Conservation (phyloP, 352 stramenopile genomes). For the Aphanomyces stellatus region DNA sequence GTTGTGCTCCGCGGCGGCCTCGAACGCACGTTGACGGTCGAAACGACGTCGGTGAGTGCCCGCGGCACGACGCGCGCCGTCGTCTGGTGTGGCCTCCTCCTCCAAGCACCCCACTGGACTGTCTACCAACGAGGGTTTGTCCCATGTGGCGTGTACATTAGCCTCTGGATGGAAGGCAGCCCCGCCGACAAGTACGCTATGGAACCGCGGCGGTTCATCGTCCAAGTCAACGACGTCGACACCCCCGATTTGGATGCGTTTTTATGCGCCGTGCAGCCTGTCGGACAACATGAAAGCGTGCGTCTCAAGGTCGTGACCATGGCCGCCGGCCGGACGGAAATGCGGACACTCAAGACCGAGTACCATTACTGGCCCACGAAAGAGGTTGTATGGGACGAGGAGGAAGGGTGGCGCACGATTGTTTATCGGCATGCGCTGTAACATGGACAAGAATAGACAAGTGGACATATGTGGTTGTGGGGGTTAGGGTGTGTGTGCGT, state of each 20-base stretch:
- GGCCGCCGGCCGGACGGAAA: slow-evolving; percentile 73
- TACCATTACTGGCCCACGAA: slow-evolving; percentile 88
- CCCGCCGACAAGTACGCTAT: slow-evolving; percentile 87
- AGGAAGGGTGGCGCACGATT: too few species aligned
- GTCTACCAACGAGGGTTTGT: slow-evolving; percentile 78
- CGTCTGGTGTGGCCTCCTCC: slow-evolving; percentile 84
- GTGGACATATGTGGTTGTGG: too few species aligned
- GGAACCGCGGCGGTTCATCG: slow-evolving; percentile 82
- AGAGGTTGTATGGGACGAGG: slow-evolving; percentile 46
- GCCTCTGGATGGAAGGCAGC: slow-evolving; percentile 84
- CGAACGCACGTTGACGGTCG: slow-evolving; percentile 49
- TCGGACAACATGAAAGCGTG: slow-evolving; percentile 73
- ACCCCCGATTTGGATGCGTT: slow-evolving; percentile 80
- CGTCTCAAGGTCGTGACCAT: slow-evolving; percentile 85
- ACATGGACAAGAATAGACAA: too few species aligned
- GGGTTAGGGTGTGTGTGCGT: too few species aligned
- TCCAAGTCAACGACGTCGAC: slow-evolving; percentile 81
- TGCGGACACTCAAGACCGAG: slow-evolving; percentile 86
- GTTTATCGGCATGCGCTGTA: too few species aligned
- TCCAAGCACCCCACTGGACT: slow-evolving; percentile 84
- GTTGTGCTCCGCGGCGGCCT: slow-evolving; percentile 68
- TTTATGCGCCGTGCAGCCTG: slow-evolving; percentile 61
- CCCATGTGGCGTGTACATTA: slow-evolving; percentile 83
- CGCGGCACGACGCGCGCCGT: slow-evolving; percentile 84
- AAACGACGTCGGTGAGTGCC: slow-evolving; percentile 49